Percentiles rank a stretch among this genome's conserved stretches.
phyloP scores from a whole-genome alignment of 805 yeast genomes.

The Ogataea haglerorum region DNA sequence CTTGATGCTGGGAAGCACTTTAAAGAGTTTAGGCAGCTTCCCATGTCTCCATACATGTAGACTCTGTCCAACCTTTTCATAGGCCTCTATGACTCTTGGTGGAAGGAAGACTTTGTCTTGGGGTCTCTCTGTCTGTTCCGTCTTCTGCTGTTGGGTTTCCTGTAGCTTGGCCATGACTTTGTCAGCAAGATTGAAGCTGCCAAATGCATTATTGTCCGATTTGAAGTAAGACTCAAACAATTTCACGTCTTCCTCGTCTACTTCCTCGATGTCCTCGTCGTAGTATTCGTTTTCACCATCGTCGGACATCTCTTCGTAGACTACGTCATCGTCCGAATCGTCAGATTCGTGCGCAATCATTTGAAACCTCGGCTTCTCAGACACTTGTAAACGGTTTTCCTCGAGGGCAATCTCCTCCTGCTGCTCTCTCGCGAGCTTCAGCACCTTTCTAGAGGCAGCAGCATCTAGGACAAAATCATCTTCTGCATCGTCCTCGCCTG shows the following conservation, averaged over 20 bases:
- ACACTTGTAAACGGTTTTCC: constrained; percentile 36
- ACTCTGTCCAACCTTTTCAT: constrained; percentile 85
- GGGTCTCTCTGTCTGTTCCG: constrained; percentile 36
- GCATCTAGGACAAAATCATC: constrained; percentile 77
- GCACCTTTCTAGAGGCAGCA: constrained; percentile 73
- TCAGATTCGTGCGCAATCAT: constrained; percentile 36
- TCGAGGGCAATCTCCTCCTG: constrained; percentile 85
- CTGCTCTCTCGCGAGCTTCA: constrained; percentile 88
- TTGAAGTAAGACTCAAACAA: constrained; percentile 76
- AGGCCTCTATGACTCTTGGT: constrained; percentile 94
- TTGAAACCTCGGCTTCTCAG: constrained; percentile 29
- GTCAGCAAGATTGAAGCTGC: constrained; percentile 77
- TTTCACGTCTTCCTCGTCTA: constrained; percentile 79
- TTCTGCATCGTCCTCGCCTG: constrained; percentile 42
- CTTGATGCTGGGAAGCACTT: constrained; percentile 85
- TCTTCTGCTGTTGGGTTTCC: constrained; percentile 47
- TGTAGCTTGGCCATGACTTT: constrained; percentile 87
- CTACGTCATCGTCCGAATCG: constrained; percentile 29
- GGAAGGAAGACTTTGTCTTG: constrained; percentile 82
- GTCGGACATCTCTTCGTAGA: constrained; percentile 30
- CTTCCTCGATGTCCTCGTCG: constrained; percentile 54
- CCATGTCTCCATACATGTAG: constrained; percentile 91
- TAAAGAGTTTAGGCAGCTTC: constrained; percentile 92
- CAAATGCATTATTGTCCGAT: constrained; percentile 29
- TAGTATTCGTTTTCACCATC: constrained; percentile 38